These are phyloP conservation scores for Balakata baccata DNA, from an alignment of 345 rosid genomes.

Conservation along the genomic window DNA sequence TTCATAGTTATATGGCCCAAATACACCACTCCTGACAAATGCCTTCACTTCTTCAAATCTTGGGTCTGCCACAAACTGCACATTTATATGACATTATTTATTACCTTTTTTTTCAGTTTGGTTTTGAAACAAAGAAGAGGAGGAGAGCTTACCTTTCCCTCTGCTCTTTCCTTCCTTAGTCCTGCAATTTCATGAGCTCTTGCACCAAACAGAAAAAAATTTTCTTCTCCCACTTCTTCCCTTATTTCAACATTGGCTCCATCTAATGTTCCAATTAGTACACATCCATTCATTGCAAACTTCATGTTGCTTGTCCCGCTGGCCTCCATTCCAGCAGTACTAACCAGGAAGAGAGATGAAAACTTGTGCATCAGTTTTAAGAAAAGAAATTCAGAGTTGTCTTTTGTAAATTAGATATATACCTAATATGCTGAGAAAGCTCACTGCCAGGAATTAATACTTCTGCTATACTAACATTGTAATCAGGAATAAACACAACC, in stretches of 20 bases:
- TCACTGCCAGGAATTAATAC: slow-evolving; percentile 52
- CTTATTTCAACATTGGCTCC: slow-evolving; percentile 55
- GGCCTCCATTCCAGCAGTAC: slow-evolving; percentile 60
- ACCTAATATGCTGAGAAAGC: slow-evolving; percentile 57
- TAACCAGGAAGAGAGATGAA: slow-evolving; percentile 4
- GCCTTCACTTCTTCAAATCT: slow-evolving; percentile 50
- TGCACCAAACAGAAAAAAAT: slow-evolving; percentile 52
- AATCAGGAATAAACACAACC: slow-evolving; percentile 53
- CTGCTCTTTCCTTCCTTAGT: slow-evolving; percentile 46
- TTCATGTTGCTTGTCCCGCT: slow-evolving; percentile 60
- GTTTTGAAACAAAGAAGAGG: neutral
- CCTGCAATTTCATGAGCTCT: slow-evolving; percentile 42
- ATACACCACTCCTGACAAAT: slow-evolving; percentile 43
- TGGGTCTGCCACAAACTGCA: slow-evolving; percentile 43
- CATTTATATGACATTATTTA: neutral
- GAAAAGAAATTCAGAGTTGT: neutral
- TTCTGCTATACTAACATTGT: slow-evolving; percentile 53
- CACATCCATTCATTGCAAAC: slow-evolving; percentile 52
- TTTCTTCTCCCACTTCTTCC: slow-evolving; percentile 51
- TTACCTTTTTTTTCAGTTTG: neutral
- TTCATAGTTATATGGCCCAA: slow-evolving; percentile 43
- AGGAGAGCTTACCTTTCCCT: slow-evolving; percentile 41
- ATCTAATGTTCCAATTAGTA: slow-evolving; percentile 48
- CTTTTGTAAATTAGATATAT: neutral
- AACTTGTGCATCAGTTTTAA: neutral